Conservation (phyloP, 1,139 yeast genomes). For the Taiozyma onychis region DNA sequence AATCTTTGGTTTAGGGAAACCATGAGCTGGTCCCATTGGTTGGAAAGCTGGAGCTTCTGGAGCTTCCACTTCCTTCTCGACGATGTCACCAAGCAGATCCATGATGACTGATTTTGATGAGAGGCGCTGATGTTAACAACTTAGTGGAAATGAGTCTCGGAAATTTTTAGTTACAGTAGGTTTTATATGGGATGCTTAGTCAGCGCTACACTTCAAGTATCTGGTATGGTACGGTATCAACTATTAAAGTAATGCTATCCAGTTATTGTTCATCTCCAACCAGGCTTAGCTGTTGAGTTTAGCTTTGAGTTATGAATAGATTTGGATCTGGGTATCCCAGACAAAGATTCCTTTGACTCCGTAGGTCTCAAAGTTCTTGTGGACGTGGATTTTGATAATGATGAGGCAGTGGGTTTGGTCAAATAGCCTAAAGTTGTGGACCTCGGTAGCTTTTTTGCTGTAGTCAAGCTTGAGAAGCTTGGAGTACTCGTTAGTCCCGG, state of each 20-base stretch:
- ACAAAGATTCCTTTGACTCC: constrained; percentile 1
- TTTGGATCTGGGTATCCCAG: constrained; percentile 9
- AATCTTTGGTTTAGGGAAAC: constrained; percentile 18
- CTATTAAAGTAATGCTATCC: background rate
- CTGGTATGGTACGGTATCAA: background rate
- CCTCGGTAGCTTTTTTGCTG: constrained; percentile 13
- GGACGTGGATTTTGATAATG: constrained; percentile 18
- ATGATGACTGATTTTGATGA: constrained; percentile 26
- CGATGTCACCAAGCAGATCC: constrained; percentile 74
- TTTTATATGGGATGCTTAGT: background rate
- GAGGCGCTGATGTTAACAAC: background rate
- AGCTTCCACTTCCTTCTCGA: constrained; percentile 51
- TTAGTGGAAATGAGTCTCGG: background rate
- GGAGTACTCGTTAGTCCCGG: constrained; percentile 4
- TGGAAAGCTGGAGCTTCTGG: constrained; percentile 26
- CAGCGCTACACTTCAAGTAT: constrained; percentile 1
- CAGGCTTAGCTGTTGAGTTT: constrained; percentile 8
- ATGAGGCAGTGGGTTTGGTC: constrained; percentile 19
- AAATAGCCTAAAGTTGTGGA: constrained; percentile 18
- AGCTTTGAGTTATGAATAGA: constrained; percentile 9
- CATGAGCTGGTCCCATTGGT: constrained; percentile 3
- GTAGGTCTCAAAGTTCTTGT: constrained; percentile 6
- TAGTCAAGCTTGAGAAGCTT: constrained; percentile 11
- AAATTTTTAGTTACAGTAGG: background rate
- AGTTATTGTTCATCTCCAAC: constrained; percentile 16